Percentiles rank a stretch among this genome's conserved stretches.
Conservation (phyloP, 148 eudicot species). For the Oxyria digyna region DNA sequence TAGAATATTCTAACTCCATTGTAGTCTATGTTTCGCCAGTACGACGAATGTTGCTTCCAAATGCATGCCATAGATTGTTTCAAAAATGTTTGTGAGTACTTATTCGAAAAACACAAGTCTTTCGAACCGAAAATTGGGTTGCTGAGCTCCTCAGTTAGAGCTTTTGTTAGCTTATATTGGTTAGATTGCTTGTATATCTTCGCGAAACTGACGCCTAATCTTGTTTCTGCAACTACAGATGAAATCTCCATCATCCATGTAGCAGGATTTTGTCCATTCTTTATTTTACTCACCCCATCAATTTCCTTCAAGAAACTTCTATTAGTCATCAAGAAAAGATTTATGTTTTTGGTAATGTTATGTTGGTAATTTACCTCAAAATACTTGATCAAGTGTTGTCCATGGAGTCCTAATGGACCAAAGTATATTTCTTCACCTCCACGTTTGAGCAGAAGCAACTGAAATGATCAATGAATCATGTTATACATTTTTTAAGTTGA, state of each 20-base stretch:
- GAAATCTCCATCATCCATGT: no score
- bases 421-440: conserved; percentile 25
- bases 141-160: conserved; percentile 18
- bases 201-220: no score
- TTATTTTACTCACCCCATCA: no score
- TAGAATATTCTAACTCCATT: conserved; percentile 25
- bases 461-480: conserved; percentile 1
- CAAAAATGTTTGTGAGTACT: conserved; percentile 26
- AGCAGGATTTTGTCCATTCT: no score
- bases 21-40: conserved; percentile 47
- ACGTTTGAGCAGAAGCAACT: conserved; percentile 25
- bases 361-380: conserved; percentile 34
- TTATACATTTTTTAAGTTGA: no score
- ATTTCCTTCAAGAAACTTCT: no score
- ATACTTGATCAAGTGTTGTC: conserved; percentile 17
- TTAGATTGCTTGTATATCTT: no score
- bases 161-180: conserved; percentile 21
- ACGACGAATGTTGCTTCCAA: conserved; percentile 51
- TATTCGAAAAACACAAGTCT: conserved; percentile 26
- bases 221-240: no score
- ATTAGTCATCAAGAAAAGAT: no score
- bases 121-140: conserved; percentile 17
- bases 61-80: conserved; percentile 36
- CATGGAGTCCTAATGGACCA: conserved; percentile 23
- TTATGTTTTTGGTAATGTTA: no score